Base-by-base conservation (phyloP, 2,329 filamentous ascomycete species). In the Phaeosphaeria sp. region DNA sequence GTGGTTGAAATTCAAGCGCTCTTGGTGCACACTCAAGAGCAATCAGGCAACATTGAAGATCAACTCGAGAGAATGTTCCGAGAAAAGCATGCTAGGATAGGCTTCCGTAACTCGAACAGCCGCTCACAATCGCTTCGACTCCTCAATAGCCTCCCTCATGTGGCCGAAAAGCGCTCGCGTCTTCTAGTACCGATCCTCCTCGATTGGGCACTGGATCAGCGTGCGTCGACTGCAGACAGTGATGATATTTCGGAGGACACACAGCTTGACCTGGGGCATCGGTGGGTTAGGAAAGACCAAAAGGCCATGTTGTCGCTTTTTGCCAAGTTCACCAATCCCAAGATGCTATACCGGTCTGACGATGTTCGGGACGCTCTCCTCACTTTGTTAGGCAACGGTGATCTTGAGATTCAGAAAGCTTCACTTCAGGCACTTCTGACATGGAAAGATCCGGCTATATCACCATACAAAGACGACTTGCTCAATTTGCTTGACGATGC, bases 401-500 rank as follows among this genome's bases (percentile, higher is more conserved):
- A 99, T 72, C 84, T 89, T 3, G 94, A 97, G 65, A 87, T 97
- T 17, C 95, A 99, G 75, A 94, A 90, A 65, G 86, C 89, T 46
- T 89, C 93, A 0, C 83, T 99, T 36, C 93, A 93, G 74, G 91
- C 90, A 8, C 86, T 99, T 7, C 83, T 97, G 51, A 87, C 92
- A 0, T 99, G 95, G 94, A 98, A 97, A 75, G 86, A 91, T 56
- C 84, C 89, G 2, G 87, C 85, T 8, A 82, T 99, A 49, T 85
- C 84, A 58, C 84, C 88, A 0, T 97, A 98, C 71, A 87, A 93
- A 68, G 93, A 97, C 66, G 92, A 93, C 66, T 79, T 99, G 22
- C 85, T 92, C 60, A 93, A 92, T 67, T 82, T 99, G 1, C 85
- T 98, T 8, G 95, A 99, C 65, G 95, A 98, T 61, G 89, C 91